Conservation (phyloP, 495 filamentous ascomycete species). For the Delitschia confertaspora region DNA sequence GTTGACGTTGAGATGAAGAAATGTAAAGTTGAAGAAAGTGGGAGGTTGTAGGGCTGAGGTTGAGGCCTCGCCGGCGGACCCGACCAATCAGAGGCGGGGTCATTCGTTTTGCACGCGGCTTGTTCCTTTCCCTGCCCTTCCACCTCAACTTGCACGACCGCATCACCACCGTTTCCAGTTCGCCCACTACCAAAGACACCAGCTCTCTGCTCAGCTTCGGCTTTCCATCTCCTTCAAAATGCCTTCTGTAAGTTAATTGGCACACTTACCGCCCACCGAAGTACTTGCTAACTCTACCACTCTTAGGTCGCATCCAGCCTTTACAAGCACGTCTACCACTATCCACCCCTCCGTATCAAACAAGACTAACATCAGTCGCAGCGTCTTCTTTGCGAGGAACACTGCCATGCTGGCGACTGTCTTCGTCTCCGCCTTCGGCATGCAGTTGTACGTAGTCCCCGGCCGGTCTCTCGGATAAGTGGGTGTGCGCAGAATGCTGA, state of each 20-base stretch:
- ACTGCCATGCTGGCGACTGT: slow-evolving; percentile 74
- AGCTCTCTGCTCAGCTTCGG: slow-evolving; percentile 5
- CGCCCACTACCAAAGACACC: slow-evolving; percentile 2
- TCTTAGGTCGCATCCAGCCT: slow-evolving; percentile 49
- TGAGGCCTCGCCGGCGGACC: not conserved
- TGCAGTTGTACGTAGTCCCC: slow-evolving; percentile 66
- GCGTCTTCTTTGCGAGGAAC: slow-evolving; percentile 77
- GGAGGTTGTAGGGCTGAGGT: slow-evolving; percentile 1
- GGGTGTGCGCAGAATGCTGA: slow-evolving; percentile 15
- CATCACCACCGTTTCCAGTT: not conserved
- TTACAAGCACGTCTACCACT: slow-evolving; percentile 68
- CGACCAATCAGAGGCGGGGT: slow-evolving; percentile 1
- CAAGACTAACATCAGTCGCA: slow-evolving; percentile 38
- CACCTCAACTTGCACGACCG: too few relatives aligned
- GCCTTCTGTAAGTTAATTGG: slow-evolving; percentile 42
- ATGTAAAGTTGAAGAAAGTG: not conserved
- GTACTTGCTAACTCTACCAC: slow-evolving; percentile 29
- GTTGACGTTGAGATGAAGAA: not conserved
- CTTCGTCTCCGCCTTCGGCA: slow-evolving; percentile 79
- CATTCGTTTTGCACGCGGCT: slow-evolving; percentile 1
- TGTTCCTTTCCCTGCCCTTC: not conserved
- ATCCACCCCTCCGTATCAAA: slow-evolving; percentile 6
- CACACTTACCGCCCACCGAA: not conserved
- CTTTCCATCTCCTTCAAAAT: slow-evolving; percentile 45
- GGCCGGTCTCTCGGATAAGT: not conserved